Conservation (phyloP, 345 rosid genomes). For the Alliaria petiolata region DNA sequence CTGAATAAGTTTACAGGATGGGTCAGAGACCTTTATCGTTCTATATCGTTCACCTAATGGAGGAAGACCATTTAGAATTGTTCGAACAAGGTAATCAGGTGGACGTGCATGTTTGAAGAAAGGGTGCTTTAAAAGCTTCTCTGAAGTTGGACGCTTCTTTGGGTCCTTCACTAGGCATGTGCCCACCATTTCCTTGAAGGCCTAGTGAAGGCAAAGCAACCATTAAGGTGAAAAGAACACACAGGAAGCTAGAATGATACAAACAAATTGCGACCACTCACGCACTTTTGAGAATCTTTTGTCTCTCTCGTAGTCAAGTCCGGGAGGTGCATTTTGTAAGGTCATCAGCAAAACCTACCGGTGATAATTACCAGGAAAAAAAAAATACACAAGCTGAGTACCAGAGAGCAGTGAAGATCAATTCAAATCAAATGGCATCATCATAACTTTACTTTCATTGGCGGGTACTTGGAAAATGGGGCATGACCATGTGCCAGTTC, state of each 20-base stretch:
- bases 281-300: conserved; percentile 88
- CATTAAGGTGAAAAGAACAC: conserved; percentile 17
- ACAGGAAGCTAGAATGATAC: conserved; percentile 18
- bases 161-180: conserved; percentile 99
- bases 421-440: conserved; percentile 6
- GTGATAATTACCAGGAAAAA: conserved; percentile 9
- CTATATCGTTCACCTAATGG: conserved; percentile 92
- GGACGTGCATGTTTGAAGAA: conserved; percentile 89
- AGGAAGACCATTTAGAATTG: conserved; percentile 69
- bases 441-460: conserved; percentile 76
- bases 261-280: conserved; percentile 15
- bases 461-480: conserved; percentile 97
- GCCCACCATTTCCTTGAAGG: conserved; percentile 92
- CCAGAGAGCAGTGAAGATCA: conserved; percentile 6
- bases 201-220: conserved; percentile 44
- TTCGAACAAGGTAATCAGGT: conserved; percentile 52
- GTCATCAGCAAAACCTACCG: conserved; percentile 94
- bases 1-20: conserved; percentile 8
- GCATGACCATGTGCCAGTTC: conserved; percentile 99
- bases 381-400: conserved; percentile 20
- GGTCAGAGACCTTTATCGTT: conserved; percentile 70
- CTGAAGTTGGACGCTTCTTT: conserved; percentile 90
- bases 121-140: conserved; percentile 85
- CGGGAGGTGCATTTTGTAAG: conserved; percentile 98
- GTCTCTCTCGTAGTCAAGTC: conserved; percentile 97